Evolutionary conservation across 352 stramenopile genomes (phyloP), one percentile per base, ranked within the genome.

Genomic region (Globisporangium mamillatum): DNA sequence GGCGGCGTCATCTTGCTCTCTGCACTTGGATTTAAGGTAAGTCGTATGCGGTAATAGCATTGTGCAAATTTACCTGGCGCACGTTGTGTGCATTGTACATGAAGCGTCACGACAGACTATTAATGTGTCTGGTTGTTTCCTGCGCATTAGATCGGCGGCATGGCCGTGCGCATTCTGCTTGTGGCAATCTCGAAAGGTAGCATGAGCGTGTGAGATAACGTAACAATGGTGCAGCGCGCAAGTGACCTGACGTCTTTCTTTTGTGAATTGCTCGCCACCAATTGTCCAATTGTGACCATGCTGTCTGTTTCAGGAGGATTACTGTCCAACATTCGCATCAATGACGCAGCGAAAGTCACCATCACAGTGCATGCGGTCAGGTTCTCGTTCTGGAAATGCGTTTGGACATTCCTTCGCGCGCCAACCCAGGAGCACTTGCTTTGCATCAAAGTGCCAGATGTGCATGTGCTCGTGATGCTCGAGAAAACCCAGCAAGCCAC

Each of bases 341-440:
- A 86, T 53, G 27, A 74, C 4, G 22, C 59, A 3, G 85, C 73
- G 16, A 78, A 68, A 60, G n/a, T 92, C n/a, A 77, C 73, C 10
- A 66, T 94, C n/a, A 68, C 44, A 1, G 55, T 84, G 10, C 58
- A 60, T 1, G 58, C 63, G 0, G 60, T 92, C 6, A 72, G 76
- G n/a, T 68, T 94, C 34, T 77, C 71, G 22, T 68, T 93, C 54
- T 92, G 85, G 84, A 62, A 69, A 10, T 71, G 81, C 9, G 48
- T 90, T 27, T 81, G 75, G 77, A 63, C 56, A 24, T 91, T 92
- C 52, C n/a, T 90, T 10, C 73, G 68, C 10, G 65, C 82, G 10
- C 82, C 80, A 6, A 77, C 74, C 5, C 73, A 75, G 70, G 66
- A 74, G 22, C 77, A 77, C 9, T 68, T 94, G 3, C 18, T 89